Percentiles rank a stretch among this genome's conserved stretches.
Conservation (phyloP, 345 rosid genomes). For the Syzygium aromaticum region DNA sequence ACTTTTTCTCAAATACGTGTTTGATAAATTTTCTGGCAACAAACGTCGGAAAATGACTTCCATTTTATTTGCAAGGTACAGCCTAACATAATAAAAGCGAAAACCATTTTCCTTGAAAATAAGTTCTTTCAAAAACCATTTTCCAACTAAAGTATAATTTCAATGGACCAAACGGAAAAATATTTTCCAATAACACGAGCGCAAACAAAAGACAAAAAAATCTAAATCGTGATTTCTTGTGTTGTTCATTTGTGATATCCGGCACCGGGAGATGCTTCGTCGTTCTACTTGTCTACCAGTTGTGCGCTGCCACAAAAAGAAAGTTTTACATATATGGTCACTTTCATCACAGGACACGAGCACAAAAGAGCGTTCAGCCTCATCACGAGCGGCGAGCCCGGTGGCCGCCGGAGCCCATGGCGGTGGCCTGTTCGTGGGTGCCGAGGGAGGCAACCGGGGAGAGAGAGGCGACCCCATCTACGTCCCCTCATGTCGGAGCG, state of each 20-base stretch:
- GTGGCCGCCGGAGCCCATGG: not conserved
- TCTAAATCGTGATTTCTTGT: not conserved
- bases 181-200: not conserved
- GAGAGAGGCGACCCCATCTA: not conserved
- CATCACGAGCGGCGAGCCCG: not conserved
- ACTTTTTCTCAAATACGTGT: not conserved
- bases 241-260: not conserved
- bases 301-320: not conserved
- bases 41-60: rapidly evolving
- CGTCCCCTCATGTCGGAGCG: rapidly evolving
- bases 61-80: not conserved
- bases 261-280: not conserved
- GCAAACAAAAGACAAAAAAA: not conserved
- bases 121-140: not conserved
- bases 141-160: not conserved
- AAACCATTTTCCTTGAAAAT: not conserved
- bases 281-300: not conserved
- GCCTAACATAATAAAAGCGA: not conserved
- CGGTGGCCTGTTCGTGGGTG: not conserved
- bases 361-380: not conserved
- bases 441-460: not conserved
- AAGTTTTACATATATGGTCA: not conserved
- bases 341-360: not conserved
- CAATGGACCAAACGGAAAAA: not conserved
- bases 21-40: rapidly evolving